Evolutionary conservation across 2,329 filamentous ascomycete genomes (phyloP).

Genomic region (Penicillium sp.): DNA sequence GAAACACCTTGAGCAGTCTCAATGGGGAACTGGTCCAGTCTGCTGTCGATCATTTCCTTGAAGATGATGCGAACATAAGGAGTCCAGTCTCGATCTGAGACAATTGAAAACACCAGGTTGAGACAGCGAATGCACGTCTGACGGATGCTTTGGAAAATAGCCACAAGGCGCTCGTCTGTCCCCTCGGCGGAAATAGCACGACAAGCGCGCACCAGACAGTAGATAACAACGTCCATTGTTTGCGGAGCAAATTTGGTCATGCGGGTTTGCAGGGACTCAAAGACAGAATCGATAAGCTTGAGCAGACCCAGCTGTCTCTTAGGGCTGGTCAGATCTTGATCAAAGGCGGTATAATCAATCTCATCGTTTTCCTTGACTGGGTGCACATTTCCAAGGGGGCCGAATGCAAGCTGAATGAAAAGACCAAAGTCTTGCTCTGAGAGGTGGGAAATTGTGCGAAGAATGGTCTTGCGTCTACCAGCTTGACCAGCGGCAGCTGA

Average conservation of each 20-base stretch:
- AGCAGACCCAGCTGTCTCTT: constrained; percentile 88
- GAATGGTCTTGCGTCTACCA: constrained; percentile 69
- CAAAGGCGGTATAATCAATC: constrained; percentile 54
- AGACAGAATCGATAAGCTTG: constrained; percentile 85
- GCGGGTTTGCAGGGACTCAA: constrained; percentile 77
- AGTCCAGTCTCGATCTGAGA: constrained; percentile 69
- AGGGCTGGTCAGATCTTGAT: constrained; percentile 61
- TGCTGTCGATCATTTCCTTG: constrained; percentile 72
- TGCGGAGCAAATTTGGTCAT: constrained; percentile 67
- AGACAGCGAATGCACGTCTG: constrained; percentile 75
- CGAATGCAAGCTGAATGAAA: constrained; percentile 81
- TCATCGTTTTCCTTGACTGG: constrained; percentile 56
- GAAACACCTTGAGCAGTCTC: constrained; percentile 92
- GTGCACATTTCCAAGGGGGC: constrained; percentile 63
- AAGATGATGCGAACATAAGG: constrained; percentile 71
- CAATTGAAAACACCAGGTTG: constrained; percentile 73
- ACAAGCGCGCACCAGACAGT: constrained; percentile 74
- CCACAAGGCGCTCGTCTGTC: constrained; percentile 32
- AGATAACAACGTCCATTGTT: constrained; percentile 75
- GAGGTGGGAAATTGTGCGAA: constrained; percentile 79
- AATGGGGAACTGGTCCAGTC: constrained; percentile 73
- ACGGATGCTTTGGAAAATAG: constrained; percentile 52
- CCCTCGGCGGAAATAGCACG: constrained; percentile 47
- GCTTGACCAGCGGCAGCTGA: constrained; percentile 67
- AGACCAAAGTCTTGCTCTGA: constrained; percentile 71